Evolutionary conservation across 352 stramenopile genomes (phyloP).

Genomic region (Globisporangium echinulatum): DNA sequence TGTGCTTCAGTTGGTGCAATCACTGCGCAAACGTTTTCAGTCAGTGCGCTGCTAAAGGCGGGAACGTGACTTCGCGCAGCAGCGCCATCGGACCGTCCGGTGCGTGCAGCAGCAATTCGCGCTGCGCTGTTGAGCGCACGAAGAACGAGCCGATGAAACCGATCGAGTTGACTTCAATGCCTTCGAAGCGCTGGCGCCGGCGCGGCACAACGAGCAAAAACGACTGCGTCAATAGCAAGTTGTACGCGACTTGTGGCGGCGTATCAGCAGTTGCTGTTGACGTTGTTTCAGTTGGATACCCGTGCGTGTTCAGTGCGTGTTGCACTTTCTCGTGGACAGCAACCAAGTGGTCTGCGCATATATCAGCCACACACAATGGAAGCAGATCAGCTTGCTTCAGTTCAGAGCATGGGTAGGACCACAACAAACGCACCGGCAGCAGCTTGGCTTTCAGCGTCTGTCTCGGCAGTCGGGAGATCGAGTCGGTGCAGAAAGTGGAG

Average conservation of each 20-base stretch:
- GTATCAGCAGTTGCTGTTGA: neutral
- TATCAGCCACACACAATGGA: neutral
- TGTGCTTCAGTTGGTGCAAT: too few relatives aligned
- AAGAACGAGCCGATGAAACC: slow-evolving; percentile 82
- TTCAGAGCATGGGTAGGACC: neutral
- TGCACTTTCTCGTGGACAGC: slow-evolving; percentile 44
- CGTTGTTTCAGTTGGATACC: slow-evolving; percentile 16
- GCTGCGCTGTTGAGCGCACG: slow-evolving; percentile 53
- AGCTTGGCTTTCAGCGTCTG: slow-evolving; percentile 24
- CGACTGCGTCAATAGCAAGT: slow-evolving; percentile 63
- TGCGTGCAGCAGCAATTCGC: slow-evolving; percentile 33
- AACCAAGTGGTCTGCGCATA: slow-evolving; percentile 21
- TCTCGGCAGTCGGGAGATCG: slow-evolving; percentile 19
- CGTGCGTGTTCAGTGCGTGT: slow-evolving; percentile 29
- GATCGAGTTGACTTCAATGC: slow-evolving; percentile 83
- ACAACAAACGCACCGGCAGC: slow-evolving; percentile 24
- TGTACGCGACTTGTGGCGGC: slow-evolving; percentile 46
- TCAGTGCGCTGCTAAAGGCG: slow-evolving; percentile 6
- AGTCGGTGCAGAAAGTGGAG: slow-evolving; percentile 68
- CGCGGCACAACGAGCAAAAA: slow-evolving; percentile 73
- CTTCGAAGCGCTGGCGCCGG: slow-evolving; percentile 35
- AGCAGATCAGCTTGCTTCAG: neutral
- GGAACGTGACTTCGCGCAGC: slow-evolving; percentile 59
- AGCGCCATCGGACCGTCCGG: slow-evolving; percentile 47
- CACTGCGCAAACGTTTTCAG: too few relatives aligned